These are phyloP conservation scores for Eragrostis nindensis DNA, from an alignment of 176 grass and related monocot genomes.

Conservation along the genomic window DNA sequence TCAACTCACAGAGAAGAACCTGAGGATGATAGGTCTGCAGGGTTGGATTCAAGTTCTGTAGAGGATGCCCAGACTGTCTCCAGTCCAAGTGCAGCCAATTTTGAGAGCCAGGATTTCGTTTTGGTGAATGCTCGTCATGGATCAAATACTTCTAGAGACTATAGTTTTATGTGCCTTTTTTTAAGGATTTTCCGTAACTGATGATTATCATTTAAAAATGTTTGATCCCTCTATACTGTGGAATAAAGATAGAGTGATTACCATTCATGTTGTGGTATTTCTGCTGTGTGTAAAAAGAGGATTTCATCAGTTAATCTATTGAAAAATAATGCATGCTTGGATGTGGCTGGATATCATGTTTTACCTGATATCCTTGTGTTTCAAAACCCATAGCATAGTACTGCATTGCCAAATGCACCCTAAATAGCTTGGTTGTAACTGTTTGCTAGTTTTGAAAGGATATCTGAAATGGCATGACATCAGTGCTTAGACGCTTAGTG, in stretches of 20 bases:
- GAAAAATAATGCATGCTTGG: not conserved
- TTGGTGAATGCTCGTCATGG: constrained; percentile 50
- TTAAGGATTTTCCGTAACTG: not conserved
- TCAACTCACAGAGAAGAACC: constrained; percentile 94
- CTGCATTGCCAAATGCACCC: not conserved
- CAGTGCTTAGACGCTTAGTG: not conserved
- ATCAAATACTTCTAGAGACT: not conserved
- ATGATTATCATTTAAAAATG: not conserved
- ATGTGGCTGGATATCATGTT: no score
- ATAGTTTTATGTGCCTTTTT: not conserved
- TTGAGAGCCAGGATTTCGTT: constrained; percentile 51
- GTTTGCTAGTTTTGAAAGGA: not conserved
- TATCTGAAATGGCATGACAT: not conserved
- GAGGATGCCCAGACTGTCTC: constrained; percentile 50
- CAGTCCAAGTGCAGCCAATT: constrained; percentile 36
- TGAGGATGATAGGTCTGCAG: constrained; percentile 86
- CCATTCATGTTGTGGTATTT: not conserved
- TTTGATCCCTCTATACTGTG: not conserved
- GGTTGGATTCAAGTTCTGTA: constrained; percentile 56
- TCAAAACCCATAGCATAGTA: not conserved
- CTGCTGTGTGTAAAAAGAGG: not conserved
- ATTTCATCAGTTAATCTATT: not conserved
- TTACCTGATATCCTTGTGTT: no score
- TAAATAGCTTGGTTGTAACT: not conserved
- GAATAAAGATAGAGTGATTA: not conserved